Base-by-base conservation (phyloP, 2,329 filamentous ascomycete genomes). In the Xylaria multiplex region DNA sequence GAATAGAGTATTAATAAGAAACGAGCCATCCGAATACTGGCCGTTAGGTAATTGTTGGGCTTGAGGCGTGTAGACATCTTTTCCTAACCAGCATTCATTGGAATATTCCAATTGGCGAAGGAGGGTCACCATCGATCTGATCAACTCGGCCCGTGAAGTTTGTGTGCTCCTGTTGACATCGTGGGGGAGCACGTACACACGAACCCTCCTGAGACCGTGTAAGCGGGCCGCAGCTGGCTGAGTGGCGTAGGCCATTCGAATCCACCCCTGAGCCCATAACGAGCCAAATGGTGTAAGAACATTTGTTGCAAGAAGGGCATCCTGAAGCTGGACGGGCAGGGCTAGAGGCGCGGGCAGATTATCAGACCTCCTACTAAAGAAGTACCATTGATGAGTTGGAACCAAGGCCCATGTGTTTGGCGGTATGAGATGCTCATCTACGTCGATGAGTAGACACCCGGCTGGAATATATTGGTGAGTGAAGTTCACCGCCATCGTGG, bases 121-220 rank as follows among this genome's bases (percentile, higher is more conserved):
- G 0, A 93, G 75, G 1, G 67, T 53, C 7, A 80, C 76, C 32
- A 90, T 79, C 1, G 81, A 77, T 57, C 77, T 83, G 32, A 79
- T 79, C 6, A 91, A 75, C 16, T 72, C 71, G 62, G 83, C 79
- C 1, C 78, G 80, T 6, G 88, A 82, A 45, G 85, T 79, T n/a
- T 91, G 79, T 3, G 77, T 75, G 1, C 80, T 75, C 35, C 87
- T 83, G 2, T 84, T 83, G 40, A 87, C 81, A 76, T 94, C 91
- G 69, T 91, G 87, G 2, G 90, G 88, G 2, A 92, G 82, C 3
- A 91, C 70, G 71, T 90, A 89, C 0, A 92, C 80, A 24, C 90
- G 83, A 7, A 87, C 45, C 6, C 80, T 73, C 19, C 76, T 78
- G 5, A 63, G 53, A 1, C 70, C 50, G 2, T 69, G 57, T 13